Conservation (phyloP, 306 rosid genomes). For the Casuarina cunninghamiana region DNA sequence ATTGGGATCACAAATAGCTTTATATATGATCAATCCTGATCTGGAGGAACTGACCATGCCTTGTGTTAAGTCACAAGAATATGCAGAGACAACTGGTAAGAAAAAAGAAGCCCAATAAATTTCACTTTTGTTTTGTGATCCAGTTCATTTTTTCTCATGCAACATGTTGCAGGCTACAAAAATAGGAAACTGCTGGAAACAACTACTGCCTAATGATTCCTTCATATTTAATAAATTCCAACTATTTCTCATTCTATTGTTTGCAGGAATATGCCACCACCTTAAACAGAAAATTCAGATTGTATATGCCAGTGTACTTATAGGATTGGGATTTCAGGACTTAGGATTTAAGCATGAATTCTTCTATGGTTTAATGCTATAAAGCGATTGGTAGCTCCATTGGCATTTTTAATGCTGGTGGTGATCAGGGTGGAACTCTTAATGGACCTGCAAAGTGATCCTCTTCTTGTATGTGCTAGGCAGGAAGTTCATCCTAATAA, state of each 20-base stretch:
- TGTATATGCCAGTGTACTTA: slow-evolving; percentile 25
- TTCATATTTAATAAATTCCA: slow-evolving; percentile 6
- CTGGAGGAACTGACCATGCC: slow-evolving; percentile 9
- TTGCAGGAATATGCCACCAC: slow-evolving; percentile 32
- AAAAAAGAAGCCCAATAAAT: not conserved
- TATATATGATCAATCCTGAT: slow-evolving; percentile 7
- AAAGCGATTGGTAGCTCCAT: not conserved
- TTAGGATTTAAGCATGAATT: slow-evolving; percentile 43
- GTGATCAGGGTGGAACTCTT: slow-evolving; percentile 1
- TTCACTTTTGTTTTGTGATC: not conserved
- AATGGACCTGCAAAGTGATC: not conserved
- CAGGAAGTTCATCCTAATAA: not conserved
- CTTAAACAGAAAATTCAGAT: slow-evolving; percentile 28
- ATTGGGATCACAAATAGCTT: slow-evolving; percentile 25
- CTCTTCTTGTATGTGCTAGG: not conserved
- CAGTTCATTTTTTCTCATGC: slow-evolving; percentile 6
- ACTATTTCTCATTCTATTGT: slow-evolving; percentile 17
- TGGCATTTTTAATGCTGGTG: not conserved
- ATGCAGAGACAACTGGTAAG: slow-evolving; percentile 29
- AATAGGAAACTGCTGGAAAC: not conserved
- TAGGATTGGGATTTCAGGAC: slow-evolving; percentile 33
- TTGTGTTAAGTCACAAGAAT: slow-evolving; percentile 19
- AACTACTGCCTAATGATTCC: not conserved
- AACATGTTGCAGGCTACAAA: not conserved
- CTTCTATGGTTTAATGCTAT: slow-evolving; percentile 31